Percentiles rank a stretch among this genome's conserved stretches.
These are phyloP conservation scores for Hanseniaspora opuntiae DNA, from an alignment of 805 yeast genomes.

Conservation along the genomic window DNA sequence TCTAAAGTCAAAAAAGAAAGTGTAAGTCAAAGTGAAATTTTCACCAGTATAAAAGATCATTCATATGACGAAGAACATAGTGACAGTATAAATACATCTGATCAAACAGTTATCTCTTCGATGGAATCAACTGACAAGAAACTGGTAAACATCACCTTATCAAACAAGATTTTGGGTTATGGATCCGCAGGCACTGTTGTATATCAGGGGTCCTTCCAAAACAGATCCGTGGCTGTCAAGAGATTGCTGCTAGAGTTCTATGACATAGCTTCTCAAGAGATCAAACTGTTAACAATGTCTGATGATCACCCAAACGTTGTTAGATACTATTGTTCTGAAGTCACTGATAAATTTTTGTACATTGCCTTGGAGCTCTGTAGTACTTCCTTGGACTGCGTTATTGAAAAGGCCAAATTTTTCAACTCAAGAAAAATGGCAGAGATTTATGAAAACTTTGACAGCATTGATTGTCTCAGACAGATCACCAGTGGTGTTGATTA, in stretches of 20 bases:
- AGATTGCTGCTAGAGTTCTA: slow-evolving; percentile 85
- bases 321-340: slow-evolving; percentile 85
- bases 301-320: slow-evolving; percentile 95
- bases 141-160: slow-evolving; percentile 43
- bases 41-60: slow-evolving; percentile 13
- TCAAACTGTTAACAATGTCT: slow-evolving; percentile 73
- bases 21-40: slow-evolving; percentile 12
- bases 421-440: slow-evolving; percentile 25
- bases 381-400: slow-evolving; percentile 74
- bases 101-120: slow-evolving; percentile 8
- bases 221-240: slow-evolving; percentile 90
- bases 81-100: slow-evolving; percentile 45
- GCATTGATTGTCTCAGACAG: slow-evolving; percentile 50
- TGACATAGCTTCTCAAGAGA: slow-evolving; percentile 88
- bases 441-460: slow-evolving; percentile 32
- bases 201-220: slow-evolving; percentile 76
- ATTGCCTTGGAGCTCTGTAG: slow-evolving; percentile 87
- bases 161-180: slow-evolving; percentile 73
- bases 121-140: slow-evolving; percentile 20
- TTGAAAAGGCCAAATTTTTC: slow-evolving; percentile 37
- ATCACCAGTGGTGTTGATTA: slow-evolving; percentile 75
- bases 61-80: slow-evolving; percentile 39
- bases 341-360: slow-evolving; percentile 72
- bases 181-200: slow-evolving; percentile 97
- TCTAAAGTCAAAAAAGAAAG: slow-evolving; percentile 12